Base-by-base conservation (phyloP, 1,284 basidiomycete species). In the Fereydounia khargensis region DNA sequence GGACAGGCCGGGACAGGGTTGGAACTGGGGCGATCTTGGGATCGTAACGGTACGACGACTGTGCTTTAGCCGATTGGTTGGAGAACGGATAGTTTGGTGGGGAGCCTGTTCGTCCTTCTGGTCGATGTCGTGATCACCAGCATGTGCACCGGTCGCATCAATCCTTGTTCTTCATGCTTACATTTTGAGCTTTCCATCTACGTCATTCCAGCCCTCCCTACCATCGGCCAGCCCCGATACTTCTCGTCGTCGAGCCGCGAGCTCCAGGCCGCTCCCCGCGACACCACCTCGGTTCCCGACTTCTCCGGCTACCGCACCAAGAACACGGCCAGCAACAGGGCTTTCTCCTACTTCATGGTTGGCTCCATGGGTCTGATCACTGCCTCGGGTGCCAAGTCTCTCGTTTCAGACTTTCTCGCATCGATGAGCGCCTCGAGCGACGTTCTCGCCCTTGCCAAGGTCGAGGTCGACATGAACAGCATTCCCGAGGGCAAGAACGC, bases 341-440 rank as follows among this genome's bases (percentile, higher is more conserved):
- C 88, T 49, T 80, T 96, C 53, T 89, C 88, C 28, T 99, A 99
- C 82, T 89, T 97, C 79, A 90, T 96, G 88, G 87, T 98, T 74
- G 95, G 95, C 64, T 86, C 90, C 36, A 84, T 97, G 76, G 95
- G 95, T 77, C 83, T 96, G 65, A 83, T 99, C 76, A 85, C 89
- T 60, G 95, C 95, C 47, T 89, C 89, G 17, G 89, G 86, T 58
- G 94, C 92, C 71, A 95, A 97, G 80, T 90, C 89, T 33, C 86
- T 87, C 64, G 86, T 98, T 57, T 85, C 89, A 60, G 94, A 96
- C 78, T 94, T 98, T 80, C 82, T 99, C 51, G 83, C 88, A 69
- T 92, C 91, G 64, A 92, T 99, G 89, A 83, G 88, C 49, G 95
- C 95, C 17, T 96, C 94, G 35, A 91, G 92, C 27, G 95, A 99